These are phyloP conservation scores for Rhinocladiella mackenziei DNA, from an alignment of 2,329 filamentous ascomycete genomes.

Conservation along the genomic window DNA sequence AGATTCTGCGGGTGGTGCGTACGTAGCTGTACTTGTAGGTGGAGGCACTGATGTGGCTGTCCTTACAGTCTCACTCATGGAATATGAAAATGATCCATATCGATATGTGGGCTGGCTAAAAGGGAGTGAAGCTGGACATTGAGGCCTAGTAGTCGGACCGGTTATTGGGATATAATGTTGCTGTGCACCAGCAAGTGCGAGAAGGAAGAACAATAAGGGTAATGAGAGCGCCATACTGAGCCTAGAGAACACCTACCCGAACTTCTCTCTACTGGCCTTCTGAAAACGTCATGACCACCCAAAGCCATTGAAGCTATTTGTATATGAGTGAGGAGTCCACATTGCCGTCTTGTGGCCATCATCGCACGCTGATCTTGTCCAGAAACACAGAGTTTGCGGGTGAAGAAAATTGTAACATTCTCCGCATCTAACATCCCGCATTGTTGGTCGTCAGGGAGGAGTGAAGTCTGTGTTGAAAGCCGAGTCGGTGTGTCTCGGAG, in stretches of 20 bases:
- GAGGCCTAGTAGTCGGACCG: conserved; percentile 29
- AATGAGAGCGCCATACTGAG: conserved; percentile 2
- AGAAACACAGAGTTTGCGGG: too few species aligned
- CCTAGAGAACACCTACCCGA: neutral
- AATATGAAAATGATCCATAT: conserved; percentile 33
- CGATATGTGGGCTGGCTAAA: conserved; percentile 29
- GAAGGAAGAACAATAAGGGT: neutral
- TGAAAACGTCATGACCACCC: neutral
- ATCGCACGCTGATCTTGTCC: conserved; percentile 3
- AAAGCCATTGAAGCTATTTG: neutral
- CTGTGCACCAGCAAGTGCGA: conserved; percentile 15
- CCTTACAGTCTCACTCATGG: conserved; percentile 33
- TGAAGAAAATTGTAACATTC: too few species aligned
- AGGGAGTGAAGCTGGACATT: conserved; percentile 25
- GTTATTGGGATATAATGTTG: conserved; percentile 32
- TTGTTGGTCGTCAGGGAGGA: too few species aligned
- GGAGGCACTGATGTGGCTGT: conserved; percentile 34
- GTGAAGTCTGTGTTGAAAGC: too few species aligned
- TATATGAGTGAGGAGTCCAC: neutral
- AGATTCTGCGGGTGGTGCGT: conserved; percentile 32
- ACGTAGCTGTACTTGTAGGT: conserved; percentile 33
- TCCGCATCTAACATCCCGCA: too few species aligned
- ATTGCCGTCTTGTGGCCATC: neutral
- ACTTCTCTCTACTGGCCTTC: neutral
- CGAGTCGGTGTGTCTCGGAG: too few species aligned